These are phyloP conservation scores for Clarireedia sp. DNA, from an alignment of 2,329 filamentous ascomycete genomes.

Conservation along the genomic window DNA sequence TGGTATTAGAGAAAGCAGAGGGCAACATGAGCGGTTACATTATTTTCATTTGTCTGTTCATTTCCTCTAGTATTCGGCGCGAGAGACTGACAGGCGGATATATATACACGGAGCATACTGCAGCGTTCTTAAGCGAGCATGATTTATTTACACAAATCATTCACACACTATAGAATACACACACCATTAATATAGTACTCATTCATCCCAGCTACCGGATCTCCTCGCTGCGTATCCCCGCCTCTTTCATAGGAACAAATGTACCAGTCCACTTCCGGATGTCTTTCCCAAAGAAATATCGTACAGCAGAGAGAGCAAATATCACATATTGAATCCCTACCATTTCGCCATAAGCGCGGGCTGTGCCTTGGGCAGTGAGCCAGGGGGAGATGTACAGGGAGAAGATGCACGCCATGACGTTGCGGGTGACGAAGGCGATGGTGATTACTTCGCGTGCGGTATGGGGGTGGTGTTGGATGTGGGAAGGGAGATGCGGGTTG, in stretches of 20 bases:
- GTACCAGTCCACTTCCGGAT: background rate
- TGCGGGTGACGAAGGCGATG: constrained; percentile 29
- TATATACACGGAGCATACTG: too few species aligned
- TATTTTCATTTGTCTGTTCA: too few species aligned
- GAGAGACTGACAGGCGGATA: too few species aligned
- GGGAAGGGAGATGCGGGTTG: background rate
- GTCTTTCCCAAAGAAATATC: constrained; percentile 5
- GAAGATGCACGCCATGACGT: constrained; percentile 26
- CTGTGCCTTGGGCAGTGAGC: constrained; percentile 19
- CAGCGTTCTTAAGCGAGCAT: too few species aligned
- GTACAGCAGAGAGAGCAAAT: constrained; percentile 6
- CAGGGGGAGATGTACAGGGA: constrained; percentile 25
- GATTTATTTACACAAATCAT: too few species aligned
- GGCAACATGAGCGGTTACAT: too few species aligned
- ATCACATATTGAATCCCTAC: constrained; percentile 14
- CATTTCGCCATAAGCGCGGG: constrained; percentile 26
- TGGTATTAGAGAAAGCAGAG: too few species aligned
- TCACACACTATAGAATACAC: too few species aligned
- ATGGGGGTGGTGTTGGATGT: background rate
- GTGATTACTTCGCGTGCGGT: constrained; percentile 27
- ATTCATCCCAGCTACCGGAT: too few species aligned
- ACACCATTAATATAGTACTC: too few species aligned
- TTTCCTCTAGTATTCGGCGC: too few species aligned
- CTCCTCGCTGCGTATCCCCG: background rate
- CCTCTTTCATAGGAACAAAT: background rate